Conservation (phyloP, 805 yeast genomes). For the Barnettozyma sp. region DNA sequence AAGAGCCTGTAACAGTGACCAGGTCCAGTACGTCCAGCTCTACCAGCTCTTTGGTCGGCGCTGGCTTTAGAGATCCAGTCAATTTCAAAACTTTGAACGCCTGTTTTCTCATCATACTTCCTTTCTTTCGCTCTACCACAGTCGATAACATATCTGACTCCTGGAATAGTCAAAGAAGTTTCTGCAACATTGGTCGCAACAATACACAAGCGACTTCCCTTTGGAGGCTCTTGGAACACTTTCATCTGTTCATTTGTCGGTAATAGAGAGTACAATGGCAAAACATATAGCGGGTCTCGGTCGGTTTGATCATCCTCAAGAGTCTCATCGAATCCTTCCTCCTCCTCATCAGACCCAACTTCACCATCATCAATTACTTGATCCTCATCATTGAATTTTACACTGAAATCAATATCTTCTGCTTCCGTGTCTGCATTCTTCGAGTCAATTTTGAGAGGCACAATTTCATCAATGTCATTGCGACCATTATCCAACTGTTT, state of each 20-base stretch:
- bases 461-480: slow-evolving; percentile 25
- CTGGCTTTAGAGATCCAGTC: slow-evolving; percentile 94
- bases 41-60: slow-evolving; percentile 90
- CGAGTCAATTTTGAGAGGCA: slow-evolving; percentile 45
- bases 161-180: slow-evolving; percentile 94
- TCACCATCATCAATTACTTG: slow-evolving; percentile 32
- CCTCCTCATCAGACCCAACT: slow-evolving; percentile 36
- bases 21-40: slow-evolving; percentile 98
- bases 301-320: slow-evolving; percentile 65
- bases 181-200: slow-evolving; percentile 98
- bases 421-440: slow-evolving; percentile 69
- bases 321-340: slow-evolving; percentile 61
- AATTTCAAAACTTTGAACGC: slow-evolving; percentile 87
- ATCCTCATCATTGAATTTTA: slow-evolving; percentile 30
- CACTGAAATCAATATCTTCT: slow-evolving; percentile 79
- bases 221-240: slow-evolving; percentile 81
- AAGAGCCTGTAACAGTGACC: slow-evolving; percentile 92
- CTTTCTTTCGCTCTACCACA: slow-evolving; percentile 93
- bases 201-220: slow-evolving; percentile 79
- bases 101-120: slow-evolving; percentile 70
- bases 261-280: slow-evolving; percentile 85
- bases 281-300: slow-evolving; percentile 75
- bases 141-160: slow-evolving; percentile 89
- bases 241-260: slow-evolving; percentile 96
- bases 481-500: slow-evolving; percentile 7